phyloP scores from a whole-genome alignment of 1,284 basidiomycete species.

The Heterobasidion annosum region DNA sequence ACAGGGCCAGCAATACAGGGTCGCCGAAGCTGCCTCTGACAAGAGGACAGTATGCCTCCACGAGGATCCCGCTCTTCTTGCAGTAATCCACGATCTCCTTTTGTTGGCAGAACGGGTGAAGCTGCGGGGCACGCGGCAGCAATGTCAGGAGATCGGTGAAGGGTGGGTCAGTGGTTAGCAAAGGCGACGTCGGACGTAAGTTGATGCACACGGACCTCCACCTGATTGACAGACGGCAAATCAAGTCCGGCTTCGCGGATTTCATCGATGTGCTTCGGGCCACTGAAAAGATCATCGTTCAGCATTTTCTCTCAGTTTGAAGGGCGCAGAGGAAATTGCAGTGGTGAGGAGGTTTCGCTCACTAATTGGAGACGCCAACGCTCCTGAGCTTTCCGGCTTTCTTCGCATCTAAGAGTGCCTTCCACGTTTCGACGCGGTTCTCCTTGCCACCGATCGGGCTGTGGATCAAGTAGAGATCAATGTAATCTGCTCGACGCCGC shows the following conservation, averaged over 20 bases:
- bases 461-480: constrained; percentile 52
- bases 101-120: constrained; percentile 51
- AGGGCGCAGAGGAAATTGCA: too few species aligned
- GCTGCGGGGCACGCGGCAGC: constrained; percentile 13
- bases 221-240: constrained; percentile 29
- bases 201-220: constrained; percentile 6
- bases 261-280: constrained; percentile 39
- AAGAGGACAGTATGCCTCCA: constrained; percentile 48
- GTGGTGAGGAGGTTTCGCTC: constrained; percentile 1
- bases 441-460: constrained; percentile 29
- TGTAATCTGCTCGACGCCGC: constrained; percentile 23
- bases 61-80: constrained; percentile 29
- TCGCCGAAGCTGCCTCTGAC: constrained; percentile 36
- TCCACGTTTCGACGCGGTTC: constrained; percentile 32
- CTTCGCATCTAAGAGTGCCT: constrained; percentile 28
- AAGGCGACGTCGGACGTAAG: not conserved
- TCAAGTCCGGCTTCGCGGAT: constrained; percentile 30
- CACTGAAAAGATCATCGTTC: constrained; percentile 15
- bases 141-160: not conserved
- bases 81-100: constrained; percentile 40
- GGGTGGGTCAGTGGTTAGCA: not conserved
- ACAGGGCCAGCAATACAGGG: constrained; percentile 29
- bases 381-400: constrained; percentile 38
- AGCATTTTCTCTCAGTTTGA: not conserved
- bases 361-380: constrained; percentile 56